Evolutionary conservation across 192 early-diverging fungal genomes (phyloP).

Genomic region (Chytriomyces confervae): DNA sequence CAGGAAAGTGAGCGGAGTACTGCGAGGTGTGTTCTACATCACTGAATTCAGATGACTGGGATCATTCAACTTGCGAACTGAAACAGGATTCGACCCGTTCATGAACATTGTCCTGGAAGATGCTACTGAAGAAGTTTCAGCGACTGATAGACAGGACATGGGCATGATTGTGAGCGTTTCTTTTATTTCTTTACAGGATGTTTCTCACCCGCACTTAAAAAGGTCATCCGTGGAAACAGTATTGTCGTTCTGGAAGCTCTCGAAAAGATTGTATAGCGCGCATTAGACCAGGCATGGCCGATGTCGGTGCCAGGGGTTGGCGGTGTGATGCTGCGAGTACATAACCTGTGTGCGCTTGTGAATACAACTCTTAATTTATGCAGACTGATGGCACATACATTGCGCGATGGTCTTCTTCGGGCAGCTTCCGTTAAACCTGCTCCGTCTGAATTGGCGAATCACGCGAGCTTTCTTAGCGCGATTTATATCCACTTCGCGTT

Average conservation of each 20-base stretch:
- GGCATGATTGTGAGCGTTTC: conserved; percentile 79
- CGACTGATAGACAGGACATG: conserved; percentile 72
- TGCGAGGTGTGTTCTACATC: conserved; percentile 67
- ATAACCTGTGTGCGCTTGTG: too few relatives aligned
- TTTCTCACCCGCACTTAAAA: background rate
- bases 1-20: conserved; percentile 89
- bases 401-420: too few relatives aligned
- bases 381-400: too few relatives aligned
- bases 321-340: too few relatives aligned
- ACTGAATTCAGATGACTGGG: background rate
- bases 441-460: too few relatives aligned
- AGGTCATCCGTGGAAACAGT: conserved; percentile 67
- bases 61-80: background rate
- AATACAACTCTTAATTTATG: too few relatives aligned
- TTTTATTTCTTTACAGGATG: background rate
- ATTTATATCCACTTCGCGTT: too few relatives aligned
- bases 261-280: conserved; percentile 48
- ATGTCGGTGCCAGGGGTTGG: too few relatives aligned
- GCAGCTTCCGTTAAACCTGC: too few relatives aligned
- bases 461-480: too few relatives aligned
- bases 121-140: conserved; percentile 78
- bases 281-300: too few relatives aligned
- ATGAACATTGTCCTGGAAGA: conserved; percentile 99
- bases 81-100: conserved; percentile 91
- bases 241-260: conserved; percentile 62